Evolutionary conservation across 495 filamentous ascomycete genomes (phyloP), one percentile per base, ranked within the genome.

Genomic region (Penicillium soppii): DNA sequence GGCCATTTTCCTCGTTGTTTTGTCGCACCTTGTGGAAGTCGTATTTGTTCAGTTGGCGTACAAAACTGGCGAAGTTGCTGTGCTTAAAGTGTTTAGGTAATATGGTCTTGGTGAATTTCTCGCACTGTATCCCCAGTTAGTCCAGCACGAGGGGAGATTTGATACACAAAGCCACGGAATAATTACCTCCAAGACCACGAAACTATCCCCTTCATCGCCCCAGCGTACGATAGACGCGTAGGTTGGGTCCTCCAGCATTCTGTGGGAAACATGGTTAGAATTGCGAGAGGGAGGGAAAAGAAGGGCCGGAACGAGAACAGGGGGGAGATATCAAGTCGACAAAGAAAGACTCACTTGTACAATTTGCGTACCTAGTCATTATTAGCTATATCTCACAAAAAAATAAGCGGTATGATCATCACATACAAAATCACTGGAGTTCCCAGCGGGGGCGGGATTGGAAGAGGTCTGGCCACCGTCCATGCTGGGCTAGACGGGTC

Each of bases 11-110:
- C 64, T 98, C 94, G 57, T 90, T 91, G 58, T 92, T 97, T 63
- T 96, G 91, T 56, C 94, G 83, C 38, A 99, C 94, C 78, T 99
- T 99, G 75, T 97, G 95, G 58, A 99, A 99, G 69, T 97, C 94
- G 70, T 96, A 99, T 67, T 99, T 99, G 76, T 99, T 99, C 41
- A 99, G 75, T 69, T 99, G 94, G 58, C 94, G 88, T 36, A 99
- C 94, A 59, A 99, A 99, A 74, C 91, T 96, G 35, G 95, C 94
- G 68, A 99, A 97, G 67, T 99, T 99, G 82, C 90, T 95, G 71
- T 97, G 92, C 73, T 97, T 99, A 79, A 97, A 97, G 66, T 99
- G 94, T 65, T 96, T 96, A 1, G 94, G 95, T 16, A 98, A 80
- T 57, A 99, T 97, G 41, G 87, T 86, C 68, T 96, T 97, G 38